These are phyloP conservation scores for Coemansia sp. DNA, from an alignment of 192 early-diverging fungal genomes.

Conservation along the genomic window DNA sequence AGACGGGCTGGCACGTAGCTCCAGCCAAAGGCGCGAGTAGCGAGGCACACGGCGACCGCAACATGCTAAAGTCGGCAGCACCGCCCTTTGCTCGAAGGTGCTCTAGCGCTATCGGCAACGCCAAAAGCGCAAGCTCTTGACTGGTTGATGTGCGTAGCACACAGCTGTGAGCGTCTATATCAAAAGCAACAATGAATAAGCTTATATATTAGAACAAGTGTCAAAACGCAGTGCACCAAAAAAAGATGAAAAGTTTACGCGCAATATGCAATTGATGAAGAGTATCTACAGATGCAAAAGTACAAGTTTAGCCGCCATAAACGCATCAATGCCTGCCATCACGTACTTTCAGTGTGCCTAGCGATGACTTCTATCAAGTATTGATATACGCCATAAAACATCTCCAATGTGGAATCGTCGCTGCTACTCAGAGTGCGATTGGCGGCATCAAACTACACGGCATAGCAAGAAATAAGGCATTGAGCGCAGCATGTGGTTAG, in stretches of 20 bases:
- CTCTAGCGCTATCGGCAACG: slow-evolving; percentile 3
- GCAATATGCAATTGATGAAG: not conserved
- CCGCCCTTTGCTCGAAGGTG: not conserved
- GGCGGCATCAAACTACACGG: slow-evolving; percentile 23
- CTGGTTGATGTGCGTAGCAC: not conserved
- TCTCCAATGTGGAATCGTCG: slow-evolving; percentile 18
- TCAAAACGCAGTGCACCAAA: not conserved
- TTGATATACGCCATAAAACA: slow-evolving; percentile 48
- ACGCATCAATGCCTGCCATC: not conserved
- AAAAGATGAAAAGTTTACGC: not conserved
- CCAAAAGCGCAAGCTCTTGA: slow-evolving; percentile 11
- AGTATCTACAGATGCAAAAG: not conserved
- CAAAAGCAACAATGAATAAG: not conserved
- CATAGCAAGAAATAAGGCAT: not conserved
- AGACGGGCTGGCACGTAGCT: not conserved
- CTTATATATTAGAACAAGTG: slow-evolving; percentile 5
- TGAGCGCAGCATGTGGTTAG: not conserved
- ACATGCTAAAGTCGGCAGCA: not conserved
- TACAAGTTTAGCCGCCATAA: not conserved
- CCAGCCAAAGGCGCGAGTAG: not conserved
- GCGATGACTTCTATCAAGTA: slow-evolving; percentile 49
- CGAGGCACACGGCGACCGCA: not conserved
- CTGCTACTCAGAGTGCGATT: not conserved
- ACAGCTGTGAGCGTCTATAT: not conserved
- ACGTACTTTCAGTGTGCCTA: slow-evolving; percentile 54